Base-by-base conservation (phyloP, 2,329 filamentous ascomycete genomes). In the Pezicula radicicola region DNA sequence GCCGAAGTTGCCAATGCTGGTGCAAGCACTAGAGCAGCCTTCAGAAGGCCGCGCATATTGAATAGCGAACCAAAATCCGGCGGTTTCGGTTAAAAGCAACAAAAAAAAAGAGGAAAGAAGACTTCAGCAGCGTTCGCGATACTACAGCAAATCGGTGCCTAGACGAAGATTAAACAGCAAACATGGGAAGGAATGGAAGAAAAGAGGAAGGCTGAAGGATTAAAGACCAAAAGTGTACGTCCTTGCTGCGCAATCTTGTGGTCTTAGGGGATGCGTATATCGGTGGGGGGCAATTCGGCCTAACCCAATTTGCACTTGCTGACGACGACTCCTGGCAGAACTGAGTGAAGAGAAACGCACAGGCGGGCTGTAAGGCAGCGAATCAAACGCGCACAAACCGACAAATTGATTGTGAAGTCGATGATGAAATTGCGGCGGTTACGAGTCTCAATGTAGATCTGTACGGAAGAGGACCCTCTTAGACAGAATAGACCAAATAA, bases 41-140 rank as follows among this genome's bases (percentile, higher is more conserved):
- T 60, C 28, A 61, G 44, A 54, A 68, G 60, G 61, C 65, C 56
- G 48, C 60, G 63, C 66, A 69, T 68, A 41, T 48, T 56, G 49
- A 46, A 27, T 45, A 39, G 40, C 12, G 27, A 37, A 36, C 37
- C 18, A 42, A 19, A 19, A 28, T 4, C 21, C 25, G 7, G 27
- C n/a, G 25, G 4, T n/a, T 45, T 25, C 19, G 39, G 12, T 28
- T 30, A 46, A n/a, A 6, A 44, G 46, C 39, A 28, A 53, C 6
- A 33, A 43, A 46, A 46, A n/a, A 8, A 47, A 28, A 46, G 37
- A 46, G 9, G 12, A 47, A 28, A 35, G 13, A 27, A 36, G 37
- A 16, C n/a, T 21, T 16, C 37, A 40, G 37, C 37, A 40, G 37
- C 25, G 25, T 33, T 30, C 13, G 19, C 19, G 19, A 18, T 43